Evolutionary conservation across 2,329 filamentous ascomycete genomes (phyloP).

Genomic region (Zymoseptoria brevis): DNA sequence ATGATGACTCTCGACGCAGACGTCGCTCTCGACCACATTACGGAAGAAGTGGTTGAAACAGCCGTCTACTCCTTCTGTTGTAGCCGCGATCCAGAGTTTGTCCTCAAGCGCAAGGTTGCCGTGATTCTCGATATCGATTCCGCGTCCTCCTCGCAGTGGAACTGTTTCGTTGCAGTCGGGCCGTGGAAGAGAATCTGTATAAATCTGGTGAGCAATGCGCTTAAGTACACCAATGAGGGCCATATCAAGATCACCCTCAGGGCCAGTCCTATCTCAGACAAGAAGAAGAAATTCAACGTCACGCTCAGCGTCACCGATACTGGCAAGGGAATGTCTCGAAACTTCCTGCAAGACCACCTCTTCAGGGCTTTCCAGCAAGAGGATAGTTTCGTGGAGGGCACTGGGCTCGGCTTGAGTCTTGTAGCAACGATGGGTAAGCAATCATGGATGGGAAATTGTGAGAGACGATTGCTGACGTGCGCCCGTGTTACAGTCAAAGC

Average conservation of each 20-base stretch:
- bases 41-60: conserved; percentile 49
- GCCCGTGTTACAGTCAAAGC: too few relatives aligned
- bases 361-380: conserved; percentile 62
- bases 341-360: conserved; percentile 53
- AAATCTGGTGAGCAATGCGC: conserved; percentile 42
- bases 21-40: conserved; percentile 39
- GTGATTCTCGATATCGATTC: conserved; percentile 39
- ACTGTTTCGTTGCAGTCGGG: conserved; percentile 37
- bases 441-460: conserved; percentile 46
- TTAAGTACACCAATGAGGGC: conserved; percentile 41
- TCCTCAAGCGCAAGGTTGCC: conserved; percentile 33
- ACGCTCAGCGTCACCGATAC: conserved; percentile 48
- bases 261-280: conserved; percentile 10
- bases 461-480: conserved; percentile 31
- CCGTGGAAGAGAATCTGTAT: conserved; percentile 41
- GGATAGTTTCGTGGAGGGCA: conserved; percentile 51
- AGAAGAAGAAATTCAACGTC: conserved; percentile 16
- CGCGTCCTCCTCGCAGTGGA: conserved; percentile 33
- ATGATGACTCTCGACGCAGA: conserved; percentile 20
- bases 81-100: conserved; percentile 15
- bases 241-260: conserved; percentile 32
- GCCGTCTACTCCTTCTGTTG: conserved; percentile 34
- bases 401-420: conserved; percentile 59
- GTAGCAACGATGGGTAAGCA: conserved; percentile 50
- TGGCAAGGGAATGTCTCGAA: conserved; percentile 56